These are phyloP conservation scores for Lavandula angustifolia DNA, from an alignment of 257 asterid genomes.

Conservation along the genomic window DNA sequence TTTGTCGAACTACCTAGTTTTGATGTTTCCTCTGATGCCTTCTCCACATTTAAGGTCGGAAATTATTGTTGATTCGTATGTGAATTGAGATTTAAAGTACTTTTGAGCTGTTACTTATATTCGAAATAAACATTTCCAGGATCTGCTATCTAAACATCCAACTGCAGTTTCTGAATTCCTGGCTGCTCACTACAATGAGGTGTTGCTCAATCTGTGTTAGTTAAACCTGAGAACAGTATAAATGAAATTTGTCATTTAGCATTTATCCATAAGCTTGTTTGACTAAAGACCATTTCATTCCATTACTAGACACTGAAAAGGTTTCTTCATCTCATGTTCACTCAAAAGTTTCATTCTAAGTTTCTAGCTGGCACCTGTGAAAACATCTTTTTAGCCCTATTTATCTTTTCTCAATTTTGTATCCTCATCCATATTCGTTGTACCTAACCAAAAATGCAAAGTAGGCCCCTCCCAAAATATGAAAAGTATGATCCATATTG, in stretches of 20 bases:
- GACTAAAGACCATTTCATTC: slow-evolving; percentile 11
- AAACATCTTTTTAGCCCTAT: not conserved
- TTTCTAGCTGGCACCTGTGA: not conserved
- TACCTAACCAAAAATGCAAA: not conserved
- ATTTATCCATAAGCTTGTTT: not conserved
- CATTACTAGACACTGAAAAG: slow-evolving; percentile 3
- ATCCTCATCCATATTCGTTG: too few relatives aligned
- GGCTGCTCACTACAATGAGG: slow-evolving; percentile 74
- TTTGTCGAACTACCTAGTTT: slow-evolving; percentile 86
- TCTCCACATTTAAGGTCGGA: slow-evolving; percentile 90
- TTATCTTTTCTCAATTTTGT: slow-evolving; percentile 6
- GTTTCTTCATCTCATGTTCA: not conserved
- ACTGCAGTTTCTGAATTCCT: slow-evolving; percentile 78
- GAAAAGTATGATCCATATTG: not conserved
- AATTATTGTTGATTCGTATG: slow-evolving; percentile 25
- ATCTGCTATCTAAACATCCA: slow-evolving; percentile 81
- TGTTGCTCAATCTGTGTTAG: slow-evolving; percentile 34
- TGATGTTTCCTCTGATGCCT: slow-evolving; percentile 95
- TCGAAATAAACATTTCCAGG: slow-evolving; percentile 50
- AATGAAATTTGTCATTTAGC: slow-evolving; percentile 11
- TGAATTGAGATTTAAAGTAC: slow-evolving; percentile 28
- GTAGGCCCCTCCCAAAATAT: not conserved
- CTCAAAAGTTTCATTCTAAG: not conserved
- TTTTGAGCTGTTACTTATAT: slow-evolving; percentile 27
- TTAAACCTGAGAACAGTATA: slow-evolving; percentile 9